These are phyloP conservation scores for Colletotrichum liriopes DNA, from an alignment of 2,329 filamentous ascomycete genomes.

Conservation along the genomic window DNA sequence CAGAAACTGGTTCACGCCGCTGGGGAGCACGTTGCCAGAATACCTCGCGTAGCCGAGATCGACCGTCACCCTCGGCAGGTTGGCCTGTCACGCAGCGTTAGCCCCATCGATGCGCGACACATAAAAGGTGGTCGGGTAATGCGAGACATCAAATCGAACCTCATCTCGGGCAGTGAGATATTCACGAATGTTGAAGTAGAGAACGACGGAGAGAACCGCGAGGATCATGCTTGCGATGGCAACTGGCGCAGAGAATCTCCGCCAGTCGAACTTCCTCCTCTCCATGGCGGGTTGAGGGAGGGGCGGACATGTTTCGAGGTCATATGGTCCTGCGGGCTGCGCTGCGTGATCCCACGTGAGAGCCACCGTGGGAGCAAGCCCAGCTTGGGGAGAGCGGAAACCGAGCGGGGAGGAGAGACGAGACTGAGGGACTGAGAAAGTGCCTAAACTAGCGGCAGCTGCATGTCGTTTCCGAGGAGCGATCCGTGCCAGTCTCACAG, in stretches of 20 bases:
- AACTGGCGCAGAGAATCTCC: slow-evolving; percentile 33
- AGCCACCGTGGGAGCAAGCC: slow-evolving; percentile 24
- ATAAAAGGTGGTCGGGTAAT: not conserved
- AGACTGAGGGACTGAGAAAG: slow-evolving; percentile 17
- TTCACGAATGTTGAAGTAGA: slow-evolving; percentile 37
- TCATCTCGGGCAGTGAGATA: slow-evolving; percentile 31
- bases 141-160: slow-evolving; percentile 23
- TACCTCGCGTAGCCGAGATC: slow-evolving; percentile 64
- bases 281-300: slow-evolving; percentile 29
- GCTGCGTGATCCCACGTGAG: slow-evolving; percentile 39
- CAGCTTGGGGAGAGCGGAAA: slow-evolving; percentile 17
- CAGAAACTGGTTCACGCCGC: slow-evolving; percentile 61
- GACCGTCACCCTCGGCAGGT: slow-evolving; percentile 45
- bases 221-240: slow-evolving; percentile 41
- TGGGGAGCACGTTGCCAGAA: slow-evolving; percentile 55
- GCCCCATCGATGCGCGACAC: not conserved
- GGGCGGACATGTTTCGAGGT: slow-evolving; percentile 35
- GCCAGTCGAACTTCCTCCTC: slow-evolving; percentile 33
- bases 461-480: slow-evolving; percentile 40
- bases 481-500: slow-evolving; percentile 42
- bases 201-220: slow-evolving; percentile 34
- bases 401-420: slow-evolving; percentile 30
- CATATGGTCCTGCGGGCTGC: slow-evolving; percentile 39
- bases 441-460: slow-evolving; percentile 37
- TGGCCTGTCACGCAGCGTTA: slow-evolving; percentile 24